These are phyloP conservation scores for Kwoniella botswanensis DNA, from an alignment of 768 basidiomycete species.

Conservation along the genomic window DNA sequence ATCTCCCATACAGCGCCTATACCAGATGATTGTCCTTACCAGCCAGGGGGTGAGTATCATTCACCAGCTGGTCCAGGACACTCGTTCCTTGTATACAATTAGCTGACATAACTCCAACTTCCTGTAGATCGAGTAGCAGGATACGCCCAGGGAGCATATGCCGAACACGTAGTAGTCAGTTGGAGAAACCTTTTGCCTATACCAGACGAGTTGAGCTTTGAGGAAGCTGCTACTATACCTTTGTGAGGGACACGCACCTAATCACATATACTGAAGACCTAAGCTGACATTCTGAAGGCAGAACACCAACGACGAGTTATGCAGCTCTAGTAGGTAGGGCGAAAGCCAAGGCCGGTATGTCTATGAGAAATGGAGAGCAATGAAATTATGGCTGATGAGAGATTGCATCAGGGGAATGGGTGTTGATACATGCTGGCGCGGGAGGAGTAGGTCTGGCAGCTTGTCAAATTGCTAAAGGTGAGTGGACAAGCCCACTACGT, in stretches of 20 bases:
- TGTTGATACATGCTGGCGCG: slow-evolving; percentile 92
- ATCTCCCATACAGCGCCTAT: slow-evolving; percentile 74
- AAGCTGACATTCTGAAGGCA: slow-evolving; percentile 2
- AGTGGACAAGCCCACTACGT: slow-evolving; percentile 6
- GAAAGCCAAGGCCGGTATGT: slow-evolving; percentile 72
- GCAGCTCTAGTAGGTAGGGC: slow-evolving; percentile 88
- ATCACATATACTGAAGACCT: neutral
- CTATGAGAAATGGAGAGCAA: neutral
- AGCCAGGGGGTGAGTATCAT: slow-evolving; percentile 64
- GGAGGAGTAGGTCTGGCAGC: slow-evolving; percentile 93
- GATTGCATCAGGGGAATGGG: slow-evolving; percentile 72
- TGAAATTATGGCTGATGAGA: neutral
- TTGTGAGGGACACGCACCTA: slow-evolving; percentile 57
- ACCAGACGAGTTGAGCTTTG: slow-evolving; percentile 76
- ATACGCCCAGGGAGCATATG: slow-evolving; percentile 75
- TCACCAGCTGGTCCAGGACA: neutral
- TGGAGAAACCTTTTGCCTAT: slow-evolving; percentile 67
- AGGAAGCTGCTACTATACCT: slow-evolving; percentile 83
- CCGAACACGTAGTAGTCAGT: slow-evolving; percentile 71
- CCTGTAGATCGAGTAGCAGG: slow-evolving; percentile 80
- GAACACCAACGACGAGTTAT: slow-evolving; percentile 79
- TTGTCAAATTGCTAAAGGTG: slow-evolving; percentile 90
- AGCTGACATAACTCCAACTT: neutral
- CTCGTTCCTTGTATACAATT: neutral
- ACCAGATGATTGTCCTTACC: slow-evolving; percentile 76